Percentiles rank a stretch among this genome's conserved stretches.
Evolutionary conservation across 768 basidiomycete genomes (phyloP).

Genomic region (Clitopilus hobsonii): DNA sequence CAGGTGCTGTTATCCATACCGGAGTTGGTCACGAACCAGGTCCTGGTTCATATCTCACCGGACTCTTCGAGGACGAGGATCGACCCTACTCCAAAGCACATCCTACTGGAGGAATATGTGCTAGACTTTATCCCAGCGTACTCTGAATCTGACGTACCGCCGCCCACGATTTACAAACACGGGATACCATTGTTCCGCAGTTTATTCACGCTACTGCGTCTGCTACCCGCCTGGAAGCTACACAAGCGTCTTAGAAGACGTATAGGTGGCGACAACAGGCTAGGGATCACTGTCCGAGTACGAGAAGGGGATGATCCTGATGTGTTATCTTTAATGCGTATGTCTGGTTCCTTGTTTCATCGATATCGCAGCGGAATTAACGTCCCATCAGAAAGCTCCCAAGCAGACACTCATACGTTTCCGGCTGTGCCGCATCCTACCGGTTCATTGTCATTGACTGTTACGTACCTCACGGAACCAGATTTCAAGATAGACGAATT

Average conservation of each 20-base stretch:
- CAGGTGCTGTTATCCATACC: constrained; percentile 71
- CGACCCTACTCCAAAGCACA: constrained; percentile 62
- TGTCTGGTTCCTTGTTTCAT: constrained; percentile 5
- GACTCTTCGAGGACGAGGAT: constrained; percentile 58
- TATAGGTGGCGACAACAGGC: constrained; percentile 33
- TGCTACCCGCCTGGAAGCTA: constrained; percentile 75
- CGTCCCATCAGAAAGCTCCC: constrained; percentile 21
- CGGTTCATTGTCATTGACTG: constrained; percentile 58
- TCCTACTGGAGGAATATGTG: constrained; percentile 72
- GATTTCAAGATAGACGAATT: constrained; percentile 73
- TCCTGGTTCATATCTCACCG: constrained; percentile 61
- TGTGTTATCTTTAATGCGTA: constrained; percentile 14
- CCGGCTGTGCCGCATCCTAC: constrained; percentile 62
- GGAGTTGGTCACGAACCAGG: constrained; percentile 64
- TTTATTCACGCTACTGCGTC: constrained; percentile 64
- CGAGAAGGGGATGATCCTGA: constrained; percentile 24
- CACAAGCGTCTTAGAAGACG: constrained; percentile 53
- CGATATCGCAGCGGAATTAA: constrained; percentile 24
- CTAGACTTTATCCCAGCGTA: constrained; percentile 37
- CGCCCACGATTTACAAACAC: constrained; percentile 81
- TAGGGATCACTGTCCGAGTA: constrained; percentile 46
- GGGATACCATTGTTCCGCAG: constrained; percentile 80
- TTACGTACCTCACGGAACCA: constrained; percentile 62
- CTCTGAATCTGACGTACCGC: constrained; percentile 44
- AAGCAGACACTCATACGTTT: constrained; percentile 50